Evolutionary conservation across 495 filamentous ascomycete genomes (phyloP).

Genomic region (Penicillium roqueforti): DNA sequence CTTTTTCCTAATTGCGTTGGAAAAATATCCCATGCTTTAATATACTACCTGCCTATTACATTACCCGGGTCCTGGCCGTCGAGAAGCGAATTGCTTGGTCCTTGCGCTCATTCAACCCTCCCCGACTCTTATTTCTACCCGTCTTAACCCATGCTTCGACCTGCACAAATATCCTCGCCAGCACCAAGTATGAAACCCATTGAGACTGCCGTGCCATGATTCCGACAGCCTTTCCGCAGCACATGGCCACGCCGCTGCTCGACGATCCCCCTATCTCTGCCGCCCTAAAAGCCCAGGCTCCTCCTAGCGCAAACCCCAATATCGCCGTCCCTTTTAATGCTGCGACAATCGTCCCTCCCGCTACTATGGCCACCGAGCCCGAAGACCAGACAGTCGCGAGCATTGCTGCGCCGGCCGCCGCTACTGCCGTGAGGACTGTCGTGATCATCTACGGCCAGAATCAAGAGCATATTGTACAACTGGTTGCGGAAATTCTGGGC

Average conservation of each 20-base stretch:
- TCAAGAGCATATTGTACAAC: constrained; percentile 61
- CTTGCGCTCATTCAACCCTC: neutral
- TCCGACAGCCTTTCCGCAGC: constrained; percentile 37
- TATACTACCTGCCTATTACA: neutral
- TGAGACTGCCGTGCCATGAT: constrained; percentile 38
- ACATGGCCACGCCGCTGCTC: constrained; percentile 36
- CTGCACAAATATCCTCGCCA: neutral
- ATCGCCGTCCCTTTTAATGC: neutral
- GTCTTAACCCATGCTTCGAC: neutral
- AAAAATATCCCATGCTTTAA: neutral
- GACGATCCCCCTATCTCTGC: constrained; percentile 14
- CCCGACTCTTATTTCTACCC: neutral
- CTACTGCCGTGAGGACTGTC: constrained; percentile 28
- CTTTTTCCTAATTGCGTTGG: neutral
- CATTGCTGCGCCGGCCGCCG: neutral
- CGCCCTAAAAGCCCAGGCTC: neutral
- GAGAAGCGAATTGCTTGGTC: neutral
- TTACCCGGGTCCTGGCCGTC: neutral
- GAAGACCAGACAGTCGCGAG: neutral
- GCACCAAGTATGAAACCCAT: constrained; percentile 28
- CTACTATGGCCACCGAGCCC: constrained; percentile 7
- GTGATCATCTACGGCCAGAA: constrained; percentile 58
- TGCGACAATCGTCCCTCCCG: constrained; percentile 10
- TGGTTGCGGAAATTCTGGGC: constrained; percentile 65
- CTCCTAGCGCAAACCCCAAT: neutral